Evolutionary conservation across 805 yeast genomes (phyloP).

Genomic region (Hanseniaspora occidentalis): DNA sequence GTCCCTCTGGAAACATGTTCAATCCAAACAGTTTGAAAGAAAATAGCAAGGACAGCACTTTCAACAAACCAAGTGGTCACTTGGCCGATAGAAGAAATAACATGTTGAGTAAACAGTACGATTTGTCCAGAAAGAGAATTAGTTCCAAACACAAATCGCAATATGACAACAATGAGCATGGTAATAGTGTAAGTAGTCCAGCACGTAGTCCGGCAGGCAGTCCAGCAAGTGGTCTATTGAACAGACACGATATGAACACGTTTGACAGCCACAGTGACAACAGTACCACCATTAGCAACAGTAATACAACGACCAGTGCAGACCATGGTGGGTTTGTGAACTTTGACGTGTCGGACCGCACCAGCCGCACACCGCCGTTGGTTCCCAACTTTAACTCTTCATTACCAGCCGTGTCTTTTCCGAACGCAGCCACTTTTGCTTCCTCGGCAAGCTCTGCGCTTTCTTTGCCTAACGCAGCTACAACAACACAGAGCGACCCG

Average conservation of each 20-base stretch:
- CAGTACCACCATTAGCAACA: constrained; percentile 1
- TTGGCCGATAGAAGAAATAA: constrained; percentile 20
- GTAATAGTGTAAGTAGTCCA: too few relatives aligned
- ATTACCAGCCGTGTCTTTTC: not conserved
- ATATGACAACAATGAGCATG: too few relatives aligned
- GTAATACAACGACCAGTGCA: not conserved
- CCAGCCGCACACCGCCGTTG: not conserved
- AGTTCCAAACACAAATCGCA: constrained; percentile 4
- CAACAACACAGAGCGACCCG: too few relatives aligned
- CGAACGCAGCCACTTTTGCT: not conserved
- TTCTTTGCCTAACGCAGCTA: too few relatives aligned
- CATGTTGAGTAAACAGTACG: constrained; percentile 22
- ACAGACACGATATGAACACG: too few relatives aligned
- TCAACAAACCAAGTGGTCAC: constrained; percentile 2
- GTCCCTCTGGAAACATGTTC: constrained; percentile 1
- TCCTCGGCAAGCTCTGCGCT: not conserved
- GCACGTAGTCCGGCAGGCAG: too few relatives aligned
- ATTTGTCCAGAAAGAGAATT: constrained; percentile 20
- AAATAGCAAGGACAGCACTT: constrained; percentile 5
- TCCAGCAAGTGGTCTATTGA: too few relatives aligned
- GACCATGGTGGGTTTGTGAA: constrained; percentile 18
- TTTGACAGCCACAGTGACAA: constrained; percentile 1
- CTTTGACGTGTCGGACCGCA: constrained; percentile 6
- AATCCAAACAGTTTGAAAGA: constrained; percentile 7
- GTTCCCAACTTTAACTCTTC: not conserved